Evolutionary conservation across 225 moss, liverwort and hornwort genomes (phyloP).

Genomic region (Straminergon stramineum): DNA sequence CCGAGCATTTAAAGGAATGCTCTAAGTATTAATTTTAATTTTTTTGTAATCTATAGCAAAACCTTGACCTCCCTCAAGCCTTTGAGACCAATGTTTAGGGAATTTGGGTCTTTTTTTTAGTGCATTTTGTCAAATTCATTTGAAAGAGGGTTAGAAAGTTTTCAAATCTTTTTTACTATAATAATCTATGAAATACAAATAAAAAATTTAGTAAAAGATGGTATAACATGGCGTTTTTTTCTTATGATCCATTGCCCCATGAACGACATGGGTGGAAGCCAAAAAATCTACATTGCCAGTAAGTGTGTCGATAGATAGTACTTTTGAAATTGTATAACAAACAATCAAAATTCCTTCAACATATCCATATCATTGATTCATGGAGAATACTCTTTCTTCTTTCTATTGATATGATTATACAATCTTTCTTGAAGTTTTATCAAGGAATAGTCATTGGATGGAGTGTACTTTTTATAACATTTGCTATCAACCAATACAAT

Average conservation of each 20-base stretch:
- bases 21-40: no score
- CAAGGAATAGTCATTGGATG: not conserved
- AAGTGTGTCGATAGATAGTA: not conserved
- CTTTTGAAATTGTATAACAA: not conserved
- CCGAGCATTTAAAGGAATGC: no score
- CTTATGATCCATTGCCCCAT: not conserved
- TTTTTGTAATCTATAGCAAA: no score
- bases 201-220: not conserved
- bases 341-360: not conserved
- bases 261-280: accelerated
- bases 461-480: not conserved
- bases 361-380: not conserved
- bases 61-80: no score
- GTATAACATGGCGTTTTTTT: not conserved
- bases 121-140: not conserved
- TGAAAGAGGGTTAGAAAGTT: not conserved
- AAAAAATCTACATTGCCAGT: accelerated
- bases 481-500: not conserved
- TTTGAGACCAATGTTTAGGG: no score
- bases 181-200: not conserved
- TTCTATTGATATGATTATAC: not conserved
- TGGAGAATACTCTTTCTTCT: not conserved
- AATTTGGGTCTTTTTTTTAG: not conserved
- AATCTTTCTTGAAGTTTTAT: not conserved
- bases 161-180: not conserved